These are phyloP conservation scores for Chenopodium formosanum DNA, from an alignment of 148 eudicot species.

Conservation along the genomic window DNA sequence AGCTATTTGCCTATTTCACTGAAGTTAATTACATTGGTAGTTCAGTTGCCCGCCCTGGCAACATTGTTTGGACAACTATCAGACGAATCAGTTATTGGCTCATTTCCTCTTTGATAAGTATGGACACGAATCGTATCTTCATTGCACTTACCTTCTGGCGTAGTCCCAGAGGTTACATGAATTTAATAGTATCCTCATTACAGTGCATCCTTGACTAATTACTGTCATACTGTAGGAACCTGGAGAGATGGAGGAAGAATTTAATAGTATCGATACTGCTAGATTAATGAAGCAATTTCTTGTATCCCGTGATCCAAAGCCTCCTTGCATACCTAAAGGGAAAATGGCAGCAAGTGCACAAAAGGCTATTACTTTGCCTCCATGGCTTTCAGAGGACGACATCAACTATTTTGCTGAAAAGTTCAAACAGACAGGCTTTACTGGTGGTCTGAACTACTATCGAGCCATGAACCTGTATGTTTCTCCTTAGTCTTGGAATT, in stretches of 20 bases:
- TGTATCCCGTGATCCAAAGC: slow-evolving; percentile 29
- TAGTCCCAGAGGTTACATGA: not conserved
- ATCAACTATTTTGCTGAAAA: slow-evolving; percentile 47
- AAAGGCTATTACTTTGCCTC: slow-evolving; percentile 34
- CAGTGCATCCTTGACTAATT: not conserved
- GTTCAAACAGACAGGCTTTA: slow-evolving; percentile 51
- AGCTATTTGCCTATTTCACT: not conserved
- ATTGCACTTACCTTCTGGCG: not conserved
- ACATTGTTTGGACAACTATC: not conserved
- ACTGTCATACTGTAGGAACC: slow-evolving; percentile 38
- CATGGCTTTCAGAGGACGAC: slow-evolving; percentile 65
- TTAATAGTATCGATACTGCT: slow-evolving; percentile 35
- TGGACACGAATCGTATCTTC: not conserved
- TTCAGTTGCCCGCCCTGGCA: not conserved
- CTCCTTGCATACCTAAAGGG: slow-evolving; percentile 43
- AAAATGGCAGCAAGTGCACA: slow-evolving; percentile 8
- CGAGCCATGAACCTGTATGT: slow-evolving; percentile 58
- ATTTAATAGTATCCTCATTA: not conserved
- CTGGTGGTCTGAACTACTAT: slow-evolving; percentile 68
- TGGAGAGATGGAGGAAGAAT: slow-evolving; percentile 56
- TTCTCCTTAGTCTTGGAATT: not conserved
- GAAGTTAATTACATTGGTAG: not conserved
- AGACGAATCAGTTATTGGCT: no score
- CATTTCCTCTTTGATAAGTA: not conserved
- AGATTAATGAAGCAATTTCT: slow-evolving; percentile 36